Percentiles rank a stretch among this genome's conserved stretches.
phyloP scores from a whole-genome alignment of 2,329 filamentous ascomycete genomes.

The Penicillium sp. region DNA sequence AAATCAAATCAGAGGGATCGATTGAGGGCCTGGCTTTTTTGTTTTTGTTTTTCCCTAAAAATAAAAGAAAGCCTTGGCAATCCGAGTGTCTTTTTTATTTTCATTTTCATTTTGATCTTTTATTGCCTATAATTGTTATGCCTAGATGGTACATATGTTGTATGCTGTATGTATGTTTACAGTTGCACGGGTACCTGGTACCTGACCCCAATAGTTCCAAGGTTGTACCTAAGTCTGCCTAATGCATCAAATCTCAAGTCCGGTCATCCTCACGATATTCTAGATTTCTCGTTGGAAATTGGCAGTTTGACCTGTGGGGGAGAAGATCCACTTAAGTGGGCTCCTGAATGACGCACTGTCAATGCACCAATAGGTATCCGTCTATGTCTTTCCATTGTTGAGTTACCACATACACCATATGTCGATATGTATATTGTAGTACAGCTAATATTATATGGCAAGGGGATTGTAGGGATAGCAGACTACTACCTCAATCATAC shows the following conservation, averaged over 20 bases:
- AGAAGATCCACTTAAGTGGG: neutral
- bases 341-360: conserved; percentile 1
- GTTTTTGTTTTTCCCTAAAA: conserved; percentile 16
- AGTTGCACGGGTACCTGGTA: conserved; percentile 22
- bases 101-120: neutral
- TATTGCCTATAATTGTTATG: neutral
- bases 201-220: conserved; percentile 5
- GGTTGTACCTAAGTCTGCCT: neutral
- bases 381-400: neutral
- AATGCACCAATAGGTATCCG: neutral
- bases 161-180: neutral
- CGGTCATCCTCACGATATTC: neutral
- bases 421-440: no score
- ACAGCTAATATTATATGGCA: no score
- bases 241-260: no score
- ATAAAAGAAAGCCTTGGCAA: conserved; percentile 14
- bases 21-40: conserved; percentile 3
- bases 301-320: conserved; percentile 10
- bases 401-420: no score
- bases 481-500: neutral
- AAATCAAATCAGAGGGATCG: neutral
- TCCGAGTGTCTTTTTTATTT: neutral
- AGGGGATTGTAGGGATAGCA: no score
- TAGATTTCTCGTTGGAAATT: conserved; percentile 9
- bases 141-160: neutral